phyloP scores from a whole-genome alignment of 768 basidiomycete species.

The Leccinum subtestaceum region DNA sequence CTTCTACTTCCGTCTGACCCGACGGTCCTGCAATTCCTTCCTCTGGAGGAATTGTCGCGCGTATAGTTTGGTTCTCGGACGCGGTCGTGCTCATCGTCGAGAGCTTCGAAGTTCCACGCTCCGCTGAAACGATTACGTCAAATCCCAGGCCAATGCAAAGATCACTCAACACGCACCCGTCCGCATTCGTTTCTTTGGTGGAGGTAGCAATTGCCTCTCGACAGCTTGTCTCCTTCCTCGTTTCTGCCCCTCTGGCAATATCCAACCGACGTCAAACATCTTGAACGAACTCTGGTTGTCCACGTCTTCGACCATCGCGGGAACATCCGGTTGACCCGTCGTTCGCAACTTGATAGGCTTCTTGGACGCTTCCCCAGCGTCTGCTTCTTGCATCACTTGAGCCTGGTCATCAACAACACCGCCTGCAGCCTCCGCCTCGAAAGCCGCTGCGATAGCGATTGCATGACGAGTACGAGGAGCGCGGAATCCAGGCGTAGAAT shows the following conservation, averaged over 20 bases:
- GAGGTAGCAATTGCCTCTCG: constrained; percentile 45
- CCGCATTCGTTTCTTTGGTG: constrained; percentile 55
- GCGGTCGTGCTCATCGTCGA: constrained; percentile 46
- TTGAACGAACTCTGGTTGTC: constrained; percentile 72
- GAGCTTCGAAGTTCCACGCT: constrained; percentile 42
- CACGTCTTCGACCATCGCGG: constrained; percentile 66
- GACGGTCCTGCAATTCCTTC: constrained; percentile 25
- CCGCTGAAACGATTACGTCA: constrained; percentile 3
- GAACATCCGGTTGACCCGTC: constrained; percentile 36
- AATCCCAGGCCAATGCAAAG: background rate
- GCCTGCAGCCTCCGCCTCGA: constrained; percentile 39
- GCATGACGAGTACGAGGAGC: constrained; percentile 50
- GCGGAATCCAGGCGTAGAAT: constrained; percentile 44
- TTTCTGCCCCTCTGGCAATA: constrained; percentile 70
- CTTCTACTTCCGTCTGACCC: constrained; percentile 16
- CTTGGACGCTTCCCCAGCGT: constrained; percentile 22
- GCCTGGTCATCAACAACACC: constrained; percentile 13
- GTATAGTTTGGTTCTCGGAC: constrained; percentile 45
- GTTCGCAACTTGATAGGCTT: constrained; percentile 25
- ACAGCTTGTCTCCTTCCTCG: constrained; percentile 54
- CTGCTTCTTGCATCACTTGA: constrained; percentile 3
- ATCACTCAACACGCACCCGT: constrained; percentile 33
- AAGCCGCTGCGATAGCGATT: constrained; percentile 40
- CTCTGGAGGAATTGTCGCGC: constrained; percentile 23
- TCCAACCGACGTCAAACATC: constrained; percentile 86